These are phyloP conservation scores for Suillus placidus DNA, from an alignment of 768 basidiomycete genomes.

Conservation along the genomic window DNA sequence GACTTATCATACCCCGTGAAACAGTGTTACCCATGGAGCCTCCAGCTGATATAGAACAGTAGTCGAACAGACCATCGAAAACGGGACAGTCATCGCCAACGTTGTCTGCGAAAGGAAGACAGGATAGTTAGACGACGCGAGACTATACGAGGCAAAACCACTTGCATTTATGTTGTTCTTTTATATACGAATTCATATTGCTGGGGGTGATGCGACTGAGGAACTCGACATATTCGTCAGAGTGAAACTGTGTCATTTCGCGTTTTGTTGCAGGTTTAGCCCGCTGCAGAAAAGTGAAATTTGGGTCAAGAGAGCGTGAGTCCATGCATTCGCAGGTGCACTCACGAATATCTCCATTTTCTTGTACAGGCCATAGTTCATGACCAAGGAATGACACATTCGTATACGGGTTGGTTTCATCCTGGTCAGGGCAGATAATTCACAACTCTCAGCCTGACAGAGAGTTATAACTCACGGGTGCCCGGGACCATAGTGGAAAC, in stretches of 20 bases:
- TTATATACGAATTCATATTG: slow-evolving; percentile 92
- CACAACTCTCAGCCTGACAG: not conserved
- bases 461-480: slow-evolving; percentile 66
- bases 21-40: slow-evolving; percentile 90
- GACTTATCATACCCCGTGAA: not conserved
- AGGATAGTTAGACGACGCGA: slow-evolving; percentile 3
- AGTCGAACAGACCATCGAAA: slow-evolving; percentile 98
- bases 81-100: slow-evolving; percentile 99
- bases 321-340: slow-evolving; percentile 18
- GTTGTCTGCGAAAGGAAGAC: slow-evolving; percentile 61
- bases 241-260: slow-evolving; percentile 99
- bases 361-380: slow-evolving; percentile 99
- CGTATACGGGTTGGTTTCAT: slow-evolving; percentile 99
- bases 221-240: slow-evolving; percentile 99
- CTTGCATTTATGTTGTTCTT: slow-evolving; percentile 95
- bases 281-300: slow-evolving; percentile 53
- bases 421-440: slow-evolving; percentile 38
- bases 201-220: slow-evolving; percentile 90
- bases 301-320: slow-evolving; percentile 4
- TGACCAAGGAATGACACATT: slow-evolving; percentile 99
- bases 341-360: slow-evolving; percentile 99
- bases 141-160: slow-evolving; percentile 5
- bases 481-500: slow-evolving; percentile 98
- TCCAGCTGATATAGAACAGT: slow-evolving; percentile 99
- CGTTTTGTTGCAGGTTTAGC: slow-evolving; percentile 99